A percentile compares a stretch with the other conserved stretches of the same genome.
Conservation (phyloP, 1,284 basidiomycete genomes). For the Sutorius eximius region DNA sequence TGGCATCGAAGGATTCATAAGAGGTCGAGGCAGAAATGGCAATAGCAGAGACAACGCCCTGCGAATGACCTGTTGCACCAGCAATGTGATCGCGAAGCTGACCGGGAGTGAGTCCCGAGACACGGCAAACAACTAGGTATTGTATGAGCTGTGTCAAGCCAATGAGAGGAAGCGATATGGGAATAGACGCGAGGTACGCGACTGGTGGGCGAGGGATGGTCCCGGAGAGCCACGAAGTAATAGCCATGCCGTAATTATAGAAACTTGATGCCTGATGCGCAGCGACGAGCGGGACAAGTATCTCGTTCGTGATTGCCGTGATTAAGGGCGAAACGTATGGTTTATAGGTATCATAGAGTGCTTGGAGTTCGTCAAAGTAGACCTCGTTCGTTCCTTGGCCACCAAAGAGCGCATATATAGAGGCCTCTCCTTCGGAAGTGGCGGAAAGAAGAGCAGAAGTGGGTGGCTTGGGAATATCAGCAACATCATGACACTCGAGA, state of each 20-base stretch:
- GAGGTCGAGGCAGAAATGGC: constrained; percentile 80
- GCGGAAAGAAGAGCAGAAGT: constrained; percentile 76
- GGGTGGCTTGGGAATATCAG: constrained; percentile 63
- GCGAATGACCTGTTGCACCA: constrained; percentile 95
- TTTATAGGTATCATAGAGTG: constrained; percentile 87
- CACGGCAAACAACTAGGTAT: constrained; percentile 81
- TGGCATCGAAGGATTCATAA: constrained; percentile 72
- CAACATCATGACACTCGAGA: constrained; percentile 63
- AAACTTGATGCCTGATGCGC: constrained; percentile 60
- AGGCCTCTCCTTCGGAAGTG: constrained; percentile 68
- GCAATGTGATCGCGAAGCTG: constrained; percentile 76
- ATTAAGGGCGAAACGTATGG: constrained; percentile 81
- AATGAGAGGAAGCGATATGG: constrained; percentile 94
- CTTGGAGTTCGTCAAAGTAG: constrained; percentile 95
- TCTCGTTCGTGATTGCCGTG: constrained; percentile 58
- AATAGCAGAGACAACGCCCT: constrained; percentile 93
- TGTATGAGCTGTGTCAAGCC: constrained; percentile 95
- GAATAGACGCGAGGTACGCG: constrained; percentile 91
- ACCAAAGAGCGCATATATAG: constrained; percentile 92
- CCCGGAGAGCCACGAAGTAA: constrained; percentile 83
- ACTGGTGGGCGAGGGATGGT: constrained; percentile 69
- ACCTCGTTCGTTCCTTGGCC: constrained; percentile 99
- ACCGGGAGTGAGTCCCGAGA: constrained; percentile 74
- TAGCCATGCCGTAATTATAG: constrained; percentile 83
- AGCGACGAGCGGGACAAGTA: constrained; percentile 76